These are phyloP conservation scores for Pythium pyrilobum DNA, from an alignment of 352 stramenopile species.

Conservation along the genomic window DNA sequence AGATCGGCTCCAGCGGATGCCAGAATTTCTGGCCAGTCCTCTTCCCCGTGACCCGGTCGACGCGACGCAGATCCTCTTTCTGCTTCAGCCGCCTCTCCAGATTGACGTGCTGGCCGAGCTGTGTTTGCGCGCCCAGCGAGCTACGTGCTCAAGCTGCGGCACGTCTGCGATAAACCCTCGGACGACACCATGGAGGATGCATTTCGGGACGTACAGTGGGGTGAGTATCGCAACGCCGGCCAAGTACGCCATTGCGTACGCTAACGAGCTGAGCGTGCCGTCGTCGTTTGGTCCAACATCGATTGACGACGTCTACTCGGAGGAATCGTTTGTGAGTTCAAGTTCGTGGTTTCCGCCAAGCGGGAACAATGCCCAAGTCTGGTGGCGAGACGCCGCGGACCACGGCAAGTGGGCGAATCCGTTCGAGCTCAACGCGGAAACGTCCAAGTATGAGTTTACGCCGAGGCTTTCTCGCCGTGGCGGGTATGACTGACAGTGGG, in stretches of 20 bases:
- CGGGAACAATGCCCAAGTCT: conserved; percentile 10
- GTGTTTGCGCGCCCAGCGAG: background rate
- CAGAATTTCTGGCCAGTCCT: conserved; percentile 24
- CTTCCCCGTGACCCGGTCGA: conserved; percentile 22
- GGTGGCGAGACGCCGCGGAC: conserved; percentile 21
- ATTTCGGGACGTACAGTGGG: background rate
- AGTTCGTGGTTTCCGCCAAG: conserved; percentile 37
- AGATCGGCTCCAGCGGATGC: conserved; percentile 8
- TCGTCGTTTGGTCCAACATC: conserved; percentile 12
- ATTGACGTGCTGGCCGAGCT: background rate
- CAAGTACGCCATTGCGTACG: conserved; percentile 8
- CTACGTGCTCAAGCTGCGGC: background rate
- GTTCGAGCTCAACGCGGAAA: conserved; percentile 21
- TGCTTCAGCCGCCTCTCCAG: conserved; percentile 27
- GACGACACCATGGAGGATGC: background rate
- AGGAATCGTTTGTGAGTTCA: conserved; percentile 10
- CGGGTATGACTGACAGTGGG: conserved; percentile 30
- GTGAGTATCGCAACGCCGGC: background rate
- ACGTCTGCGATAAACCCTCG: too few relatives aligned
- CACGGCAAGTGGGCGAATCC: conserved; percentile 23
- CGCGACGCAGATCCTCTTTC: conserved; percentile 37
- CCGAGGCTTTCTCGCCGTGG: conserved; percentile 17
- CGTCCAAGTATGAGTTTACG: conserved; percentile 25
- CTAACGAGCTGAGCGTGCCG: conserved; percentile 8
- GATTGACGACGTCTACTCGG: conserved; percentile 13